Evolutionary conservation across 495 filamentous ascomycete species (phyloP), one percentile per base, ranked within the genome.

Genomic region (Chaetomium fimeti): DNA sequence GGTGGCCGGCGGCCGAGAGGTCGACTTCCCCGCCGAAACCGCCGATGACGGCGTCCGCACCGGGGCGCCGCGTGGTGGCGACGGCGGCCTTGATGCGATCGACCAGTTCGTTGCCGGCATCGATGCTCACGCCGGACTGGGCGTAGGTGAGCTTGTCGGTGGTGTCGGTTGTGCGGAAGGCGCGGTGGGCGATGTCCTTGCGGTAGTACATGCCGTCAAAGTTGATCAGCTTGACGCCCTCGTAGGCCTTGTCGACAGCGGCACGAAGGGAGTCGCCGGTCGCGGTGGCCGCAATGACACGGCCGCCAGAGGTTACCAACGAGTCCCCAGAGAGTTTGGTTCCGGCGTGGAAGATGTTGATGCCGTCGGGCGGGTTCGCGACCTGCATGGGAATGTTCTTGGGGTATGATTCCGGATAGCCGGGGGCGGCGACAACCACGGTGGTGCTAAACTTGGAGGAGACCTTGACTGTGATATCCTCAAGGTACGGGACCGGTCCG

Each of bases 21-120:
- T 95, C 89, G 64, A 98, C 88, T 67, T 90, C 84, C 40, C 95
- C 94, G 28, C 95, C 94, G 66, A 98, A 98, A 3, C 95, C 95
- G 63, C 95, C 94, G 68, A 98, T 97, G 68, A 90, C 84, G 61
- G 91, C 91, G 74, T 92, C 89, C 4, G 94, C 89, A 32, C 95
- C 94, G 47, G 92, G 87, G 12, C 90, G 87, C 64, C 80, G 82
- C 36, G 94, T 98, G 32, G 89, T 89, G 13, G 83, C 78, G 5
- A 97, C 92, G 25, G 87, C 88, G 49, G 82, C 79, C 78, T 95
- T 97, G 82, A 98, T 98, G 57, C 87, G 84, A 67, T 91, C 83
- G 60, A 98, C 92, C 11, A 98, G 89, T 48, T 88, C 84, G 74
- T 98, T 98, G 18, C 94, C 94, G 43, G 89, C 87, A 61, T 95